phyloP scores from a whole-genome alignment of 2,329 filamentous ascomycete genomes.

The Neophaeococcomyces aloes region DNA sequence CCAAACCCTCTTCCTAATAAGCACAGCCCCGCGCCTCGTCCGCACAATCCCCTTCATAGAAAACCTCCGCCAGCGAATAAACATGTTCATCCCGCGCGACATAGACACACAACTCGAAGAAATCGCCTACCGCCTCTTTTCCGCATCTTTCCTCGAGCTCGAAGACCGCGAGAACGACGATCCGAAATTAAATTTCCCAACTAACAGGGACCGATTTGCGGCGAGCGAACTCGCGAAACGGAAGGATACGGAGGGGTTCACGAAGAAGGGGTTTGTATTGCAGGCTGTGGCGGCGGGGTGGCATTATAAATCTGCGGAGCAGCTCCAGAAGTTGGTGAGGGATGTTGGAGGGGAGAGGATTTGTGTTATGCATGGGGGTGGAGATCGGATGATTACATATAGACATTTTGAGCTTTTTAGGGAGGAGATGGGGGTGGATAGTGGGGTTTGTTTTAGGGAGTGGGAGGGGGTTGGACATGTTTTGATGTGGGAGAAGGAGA shows the following conservation, averaged over 20 bases:
- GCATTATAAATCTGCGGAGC: conserved; percentile 61
- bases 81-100: conserved; percentile 56
- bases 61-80: conserved; percentile 51
- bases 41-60: conserved; percentile 49
- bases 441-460: conserved; percentile 40
- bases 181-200: conserved; percentile 45
- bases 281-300: conserved; percentile 70
- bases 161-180: conserved; percentile 23
- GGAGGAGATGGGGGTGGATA: conserved; percentile 50
- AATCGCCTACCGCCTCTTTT: conserved; percentile 58
- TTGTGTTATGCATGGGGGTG: conserved; percentile 63
- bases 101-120: conserved; percentile 56
- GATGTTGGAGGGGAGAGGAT: conserved; percentile 63
- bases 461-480: conserved; percentile 68
- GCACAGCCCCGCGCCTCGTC: conserved; percentile 51
- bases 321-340: conserved; percentile 57
- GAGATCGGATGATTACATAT: conserved; percentile 67
- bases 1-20: conserved; percentile 47
- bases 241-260: conserved; percentile 49
- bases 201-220: conserved; percentile 71
- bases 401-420: conserved; percentile 60
- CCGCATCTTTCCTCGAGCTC: conserved; percentile 41
- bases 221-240: conserved; percentile 70
- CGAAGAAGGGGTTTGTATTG: conserved; percentile 57
- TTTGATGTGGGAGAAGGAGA: conserved; percentile 57